These are phyloP conservation scores for Tagetes patula DNA, from an alignment of 129 eudicot genomes.

Conservation along the genomic window DNA sequence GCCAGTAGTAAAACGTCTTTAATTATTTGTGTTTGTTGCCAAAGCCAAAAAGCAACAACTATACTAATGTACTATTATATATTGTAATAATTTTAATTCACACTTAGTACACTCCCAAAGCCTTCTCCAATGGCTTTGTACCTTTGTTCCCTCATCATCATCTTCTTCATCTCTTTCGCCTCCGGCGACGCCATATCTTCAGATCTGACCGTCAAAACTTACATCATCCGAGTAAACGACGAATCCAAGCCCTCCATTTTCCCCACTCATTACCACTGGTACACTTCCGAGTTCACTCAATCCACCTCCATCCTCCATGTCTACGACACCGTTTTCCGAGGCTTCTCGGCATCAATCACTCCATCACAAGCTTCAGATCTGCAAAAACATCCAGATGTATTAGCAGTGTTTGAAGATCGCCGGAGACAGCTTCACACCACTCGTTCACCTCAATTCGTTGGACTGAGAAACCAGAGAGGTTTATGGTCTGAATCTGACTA, in stretches of 20 bases:
- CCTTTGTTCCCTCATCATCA: slow-evolving; percentile 24
- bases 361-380: slow-evolving; percentile 40
- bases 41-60: neutral
- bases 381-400: slow-evolving; percentile 52
- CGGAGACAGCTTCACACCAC: slow-evolving; percentile 79
- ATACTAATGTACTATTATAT: slow-evolving; percentile 22
- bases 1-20: neutral
- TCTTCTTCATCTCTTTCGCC: slow-evolving; percentile 31
- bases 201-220: slow-evolving; percentile 53
- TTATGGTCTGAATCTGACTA: slow-evolving; percentile 89
- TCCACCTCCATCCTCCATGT: slow-evolving; percentile 56
- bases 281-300: slow-evolving; percentile 66
- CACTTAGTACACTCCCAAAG: slow-evolving; percentile 32
- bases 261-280: slow-evolving; percentile 88
- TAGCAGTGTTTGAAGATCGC: slow-evolving; percentile 62
- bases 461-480: slow-evolving; percentile 70
- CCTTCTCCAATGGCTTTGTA: slow-evolving; percentile 29
- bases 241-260: slow-evolving; percentile 69
- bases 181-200: slow-evolving; percentile 24
- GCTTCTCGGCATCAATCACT: slow-evolving; percentile 76
- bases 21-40: neutral
- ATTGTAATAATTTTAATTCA: slow-evolving; percentile 23
- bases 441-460: slow-evolving; percentile 76
- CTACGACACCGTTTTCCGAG: slow-evolving; percentile 77
- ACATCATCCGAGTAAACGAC: slow-evolving; percentile 62